Evolutionary conservation across 208 protist genomes (phyloP).

Genomic region (Leishmania tarentolae): DNA sequence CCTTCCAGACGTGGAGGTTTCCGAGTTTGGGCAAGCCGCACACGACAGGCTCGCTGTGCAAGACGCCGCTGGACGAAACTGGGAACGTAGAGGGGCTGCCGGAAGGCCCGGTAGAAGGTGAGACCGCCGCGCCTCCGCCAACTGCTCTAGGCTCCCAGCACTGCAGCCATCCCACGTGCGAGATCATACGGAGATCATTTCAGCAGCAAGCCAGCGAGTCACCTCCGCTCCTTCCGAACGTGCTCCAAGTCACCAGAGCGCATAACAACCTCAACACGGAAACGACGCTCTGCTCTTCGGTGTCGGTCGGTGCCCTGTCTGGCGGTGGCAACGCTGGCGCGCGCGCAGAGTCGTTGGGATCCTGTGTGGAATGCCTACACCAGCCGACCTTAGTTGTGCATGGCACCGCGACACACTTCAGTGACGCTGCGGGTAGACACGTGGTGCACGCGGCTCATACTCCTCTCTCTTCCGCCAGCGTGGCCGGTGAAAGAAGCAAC

Average conservation of each 20-base stretch:
- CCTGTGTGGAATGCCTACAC: neutral
- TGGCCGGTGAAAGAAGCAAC: conserved; percentile 13
- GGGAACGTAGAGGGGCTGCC: neutral
- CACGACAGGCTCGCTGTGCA: neutral
- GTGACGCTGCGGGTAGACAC: conserved; percentile 1
- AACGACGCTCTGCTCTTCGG: neutral
- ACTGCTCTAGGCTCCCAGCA: neutral
- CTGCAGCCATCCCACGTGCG: neutral
- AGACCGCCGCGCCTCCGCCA: neutral
- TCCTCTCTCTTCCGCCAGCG: neutral
- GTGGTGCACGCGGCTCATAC: neutral
- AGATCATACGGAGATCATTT: neutral
- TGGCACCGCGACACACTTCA: neutral
- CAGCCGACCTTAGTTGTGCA: neutral
- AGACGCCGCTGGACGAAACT: neutral
- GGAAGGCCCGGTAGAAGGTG: neutral
- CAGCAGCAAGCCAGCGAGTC: neutral
- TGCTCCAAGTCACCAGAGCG: neutral
- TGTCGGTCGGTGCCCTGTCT: neutral
- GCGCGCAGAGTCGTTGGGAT: neutral
- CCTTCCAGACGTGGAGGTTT: conserved; percentile 49
- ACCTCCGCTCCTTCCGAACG: neutral
- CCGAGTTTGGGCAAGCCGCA: conserved; percentile 31
- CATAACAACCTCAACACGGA: neutral
- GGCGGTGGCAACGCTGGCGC: too few species aligned